These are phyloP conservation scores for Chalciporus sp. DNA, from an alignment of 1,284 basidiomycete species.

Conservation along the genomic window DNA sequence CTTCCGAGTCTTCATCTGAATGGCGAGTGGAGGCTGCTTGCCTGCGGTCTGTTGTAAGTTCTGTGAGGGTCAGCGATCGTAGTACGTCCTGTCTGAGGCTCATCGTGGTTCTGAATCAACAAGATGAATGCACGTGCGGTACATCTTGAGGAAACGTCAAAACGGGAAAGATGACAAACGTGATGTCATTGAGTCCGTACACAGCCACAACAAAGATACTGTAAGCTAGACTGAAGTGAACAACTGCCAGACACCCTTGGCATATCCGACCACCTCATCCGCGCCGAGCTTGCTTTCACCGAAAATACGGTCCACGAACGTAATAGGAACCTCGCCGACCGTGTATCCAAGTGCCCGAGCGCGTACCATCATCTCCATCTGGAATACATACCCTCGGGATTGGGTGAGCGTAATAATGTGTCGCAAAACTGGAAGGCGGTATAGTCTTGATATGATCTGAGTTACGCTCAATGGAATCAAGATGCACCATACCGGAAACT, in stretches of 20 bases:
- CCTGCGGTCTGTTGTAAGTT: slow-evolving; percentile 22
- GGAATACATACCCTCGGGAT: slow-evolving; percentile 92
- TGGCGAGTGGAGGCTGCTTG: slow-evolving; percentile 18
- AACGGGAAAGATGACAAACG: slow-evolving; percentile 16
- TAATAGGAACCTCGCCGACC: slow-evolving; percentile 90
- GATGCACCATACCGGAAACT: slow-evolving; percentile 69
- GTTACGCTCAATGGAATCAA: not conserved
- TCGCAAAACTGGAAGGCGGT: slow-evolving; percentile 73
- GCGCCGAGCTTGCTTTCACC: slow-evolving; percentile 91
- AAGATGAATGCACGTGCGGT: not conserved
- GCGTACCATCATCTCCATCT: slow-evolving; percentile 97
- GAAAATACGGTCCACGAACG: slow-evolving; percentile 91
- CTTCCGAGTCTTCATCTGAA: slow-evolving; percentile 59
- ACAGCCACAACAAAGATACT: slow-evolving; percentile 3
- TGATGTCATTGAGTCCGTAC: slow-evolving; percentile 20
- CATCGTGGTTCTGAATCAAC: slow-evolving; percentile 45
- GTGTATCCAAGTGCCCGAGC: slow-evolving; percentile 81
- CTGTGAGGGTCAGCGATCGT: slow-evolving; percentile 49
- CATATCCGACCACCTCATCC: slow-evolving; percentile 87
- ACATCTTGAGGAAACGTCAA: not conserved
- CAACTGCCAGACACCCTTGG: slow-evolving; percentile 81
- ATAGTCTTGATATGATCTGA: slow-evolving; percentile 57
- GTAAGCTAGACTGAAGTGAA: slow-evolving; percentile 65
- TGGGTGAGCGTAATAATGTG: slow-evolving; percentile 83
- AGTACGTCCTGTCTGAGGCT: slow-evolving; percentile 75